Evolutionary conservation across 2,329 filamentous ascomycete species (phyloP), one percentile per base, ranked within the genome.

Genomic region (Pestalotiopsis sp.): DNA sequence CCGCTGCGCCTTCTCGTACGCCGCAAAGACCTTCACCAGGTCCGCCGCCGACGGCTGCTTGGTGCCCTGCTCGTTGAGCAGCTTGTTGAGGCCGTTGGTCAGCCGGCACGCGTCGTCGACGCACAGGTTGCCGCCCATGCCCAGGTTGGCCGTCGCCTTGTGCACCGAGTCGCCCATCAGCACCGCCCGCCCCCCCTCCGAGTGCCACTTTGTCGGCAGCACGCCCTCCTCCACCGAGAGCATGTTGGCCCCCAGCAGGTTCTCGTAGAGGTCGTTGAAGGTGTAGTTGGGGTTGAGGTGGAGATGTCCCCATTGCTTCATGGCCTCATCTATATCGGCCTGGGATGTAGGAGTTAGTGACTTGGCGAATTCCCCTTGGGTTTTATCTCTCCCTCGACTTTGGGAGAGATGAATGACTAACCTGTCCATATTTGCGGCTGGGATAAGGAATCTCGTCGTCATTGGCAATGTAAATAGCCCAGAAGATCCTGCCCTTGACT

Each of bases 101-200:
- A 64, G 39, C n/a, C 61, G 22, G 61, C 61, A 64, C 11, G 39
- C 44, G 35, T 64, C 61, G 39, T 64, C 61, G 35, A 64, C 61
- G 38, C 61, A 64, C 20, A 64, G 61, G 39, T 64, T 64, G 20
- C 61, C 61, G 39, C 61, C 61, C 61, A 64, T 64, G 20, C 61
- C 61, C 30, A 64, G 61, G 39, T 64, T 64, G 13, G 61, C 38
- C 14, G 61, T 64, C 10, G 61, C 61, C 61, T 64, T 64, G 61
- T 64, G 61, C 11, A 64, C 61, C 9, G 61, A 22, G 24, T 64
- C 61, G 26, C 61, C 61, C 22, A 64, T 39, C 24, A 64, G 39
- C 3, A 64, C 61, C 11, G 61, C 30, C 17, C 61, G n/a, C 13
- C 38, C 11, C 20, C 39, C 61, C 40, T 48, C 40, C 35, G 61